Evolutionary conservation across 306 rosid genomes (phyloP).

Genomic region (Gleditsia sinensis): DNA sequence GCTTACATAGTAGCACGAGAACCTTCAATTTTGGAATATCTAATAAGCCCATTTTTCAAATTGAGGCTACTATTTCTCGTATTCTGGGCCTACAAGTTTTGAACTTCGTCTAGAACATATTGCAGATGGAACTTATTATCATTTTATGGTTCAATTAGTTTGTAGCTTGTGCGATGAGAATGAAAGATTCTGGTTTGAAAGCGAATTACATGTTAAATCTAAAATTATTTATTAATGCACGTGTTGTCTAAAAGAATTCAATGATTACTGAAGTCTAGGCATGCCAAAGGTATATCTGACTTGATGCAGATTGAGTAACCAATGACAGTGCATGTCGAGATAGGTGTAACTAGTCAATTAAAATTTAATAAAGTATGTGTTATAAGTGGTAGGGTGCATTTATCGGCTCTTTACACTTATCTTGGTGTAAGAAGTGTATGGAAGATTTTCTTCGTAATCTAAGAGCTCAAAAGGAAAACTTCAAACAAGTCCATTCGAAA

Average conservation of each 20-base stretch:
- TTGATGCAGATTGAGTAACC: slow-evolving; percentile 35
- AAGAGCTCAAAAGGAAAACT: slow-evolving; percentile 14
- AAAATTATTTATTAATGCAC: slow-evolving; percentile 17
- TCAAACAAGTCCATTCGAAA: slow-evolving; percentile 27
- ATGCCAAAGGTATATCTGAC: slow-evolving; percentile 31
- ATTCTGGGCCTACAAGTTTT: slow-evolving; percentile 12
- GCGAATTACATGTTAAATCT: neutral
- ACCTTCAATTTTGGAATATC: slow-evolving; percentile 24
- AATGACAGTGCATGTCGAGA: neutral
- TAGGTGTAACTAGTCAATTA: neutral
- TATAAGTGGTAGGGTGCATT: neutral
- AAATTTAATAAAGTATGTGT: neutral
- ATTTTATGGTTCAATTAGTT: slow-evolving; percentile 23
- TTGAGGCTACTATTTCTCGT: slow-evolving; percentile 15
- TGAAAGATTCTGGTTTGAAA: neutral
- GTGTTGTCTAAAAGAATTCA: slow-evolving; percentile 6
- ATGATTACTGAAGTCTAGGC: slow-evolving; percentile 27
- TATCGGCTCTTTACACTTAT: neutral
- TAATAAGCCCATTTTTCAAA: slow-evolving; percentile 16
- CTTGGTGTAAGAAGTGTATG: too few species aligned
- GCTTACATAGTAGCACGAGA: slow-evolving; percentile 28
- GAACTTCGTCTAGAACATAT: neutral
- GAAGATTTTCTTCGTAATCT: neutral
- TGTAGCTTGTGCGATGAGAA: slow-evolving; percentile 28
- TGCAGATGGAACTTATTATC: neutral